A percentile compares a stretch with the other conserved stretches of the same genome.
phyloP scores from a whole-genome alignment of 1,284 basidiomycete genomes.

The Irpex lacteus region DNA sequence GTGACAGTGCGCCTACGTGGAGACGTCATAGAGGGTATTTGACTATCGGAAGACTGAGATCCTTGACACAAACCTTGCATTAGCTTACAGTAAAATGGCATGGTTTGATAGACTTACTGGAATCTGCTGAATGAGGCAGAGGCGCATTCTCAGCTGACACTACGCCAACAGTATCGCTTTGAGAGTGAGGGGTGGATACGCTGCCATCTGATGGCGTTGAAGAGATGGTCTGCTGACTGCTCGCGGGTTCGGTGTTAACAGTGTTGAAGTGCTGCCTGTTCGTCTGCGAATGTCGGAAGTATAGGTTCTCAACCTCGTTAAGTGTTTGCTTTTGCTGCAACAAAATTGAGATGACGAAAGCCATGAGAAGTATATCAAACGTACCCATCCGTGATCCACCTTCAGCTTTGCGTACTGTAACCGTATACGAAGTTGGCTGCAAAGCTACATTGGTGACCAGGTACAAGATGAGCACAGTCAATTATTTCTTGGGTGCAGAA shows the following conservation, averaged over 20 bases:
- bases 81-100: neutral
- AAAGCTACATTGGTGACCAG: constrained; percentile 44
- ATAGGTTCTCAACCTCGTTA: constrained; percentile 76
- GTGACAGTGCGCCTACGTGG: neutral
- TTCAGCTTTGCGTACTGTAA: constrained; percentile 76
- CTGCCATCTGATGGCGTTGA: neutral
- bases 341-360: no score
- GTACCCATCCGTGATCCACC: constrained; percentile 78
- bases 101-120: neutral
- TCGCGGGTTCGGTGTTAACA: neutral
- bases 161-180: neutral
- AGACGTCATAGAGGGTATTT: neutral
- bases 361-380: constrained; percentile 17
- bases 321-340: constrained; percentile 67
- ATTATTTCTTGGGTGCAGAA: neutral
- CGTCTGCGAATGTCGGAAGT: constrained; percentile 63
- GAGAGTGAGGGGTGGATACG: neutral
- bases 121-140: neutral
- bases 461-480: neutral
- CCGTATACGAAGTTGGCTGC: constrained; percentile 69
- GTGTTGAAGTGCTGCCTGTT: neutral
- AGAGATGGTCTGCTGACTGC: neutral
- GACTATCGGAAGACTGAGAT: neutral
- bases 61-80: neutral
- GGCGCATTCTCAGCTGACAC: neutral